Evolutionary conservation across 805 yeast genomes (phyloP), one percentile per base, ranked within the genome.

Genomic region (Nadsonia fulvescens): DNA sequence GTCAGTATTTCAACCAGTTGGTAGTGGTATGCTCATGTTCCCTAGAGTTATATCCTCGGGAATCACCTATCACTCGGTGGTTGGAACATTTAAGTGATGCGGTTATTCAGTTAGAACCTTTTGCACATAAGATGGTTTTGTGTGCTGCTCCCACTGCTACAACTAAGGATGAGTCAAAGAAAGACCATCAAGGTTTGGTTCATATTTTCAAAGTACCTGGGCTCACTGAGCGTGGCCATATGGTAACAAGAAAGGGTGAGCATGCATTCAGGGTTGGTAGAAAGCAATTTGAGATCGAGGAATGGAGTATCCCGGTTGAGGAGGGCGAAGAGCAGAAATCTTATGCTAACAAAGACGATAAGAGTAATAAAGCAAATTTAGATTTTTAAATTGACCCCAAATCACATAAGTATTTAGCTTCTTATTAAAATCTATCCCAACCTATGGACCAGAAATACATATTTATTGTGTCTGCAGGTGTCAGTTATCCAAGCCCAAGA

Each of bases 231-330:
- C 47, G 70, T 12, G 96, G 98, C 1, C 58, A 67, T 38, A 83
- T 82, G 93, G 66, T 67, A 36, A 63, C 68, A 1, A 64, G 69
- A 30, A 58, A 59, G 31, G 72, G 76, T 32, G 95, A 83, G 49
- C 73, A 66, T 47, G 81, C 93, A 4, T 86, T 83, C 53, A 71
- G 72, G 43, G 78, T 81, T 37, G 86, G 93, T 8, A 63, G 76
- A 35, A 68, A 70, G 47, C 70, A 64, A 39, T 81, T 86, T 44
- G 93, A 78, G 41, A 73, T 89, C 28, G 86, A 78, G 37, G 79
- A 72, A 41, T 89, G 94, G 93, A 79, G 93, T n/a, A 89, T 89
- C 26, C 96, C 98, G 0, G 93, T 86, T 2, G 94, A 82, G 31
- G 91, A 75, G 31, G 76, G 61, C n/a, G 73, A 61, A 9, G 63